Evolutionary conservation across 2,329 filamentous ascomycete genomes (phyloP).

Genomic region (Exophiala mesophila): DNA sequence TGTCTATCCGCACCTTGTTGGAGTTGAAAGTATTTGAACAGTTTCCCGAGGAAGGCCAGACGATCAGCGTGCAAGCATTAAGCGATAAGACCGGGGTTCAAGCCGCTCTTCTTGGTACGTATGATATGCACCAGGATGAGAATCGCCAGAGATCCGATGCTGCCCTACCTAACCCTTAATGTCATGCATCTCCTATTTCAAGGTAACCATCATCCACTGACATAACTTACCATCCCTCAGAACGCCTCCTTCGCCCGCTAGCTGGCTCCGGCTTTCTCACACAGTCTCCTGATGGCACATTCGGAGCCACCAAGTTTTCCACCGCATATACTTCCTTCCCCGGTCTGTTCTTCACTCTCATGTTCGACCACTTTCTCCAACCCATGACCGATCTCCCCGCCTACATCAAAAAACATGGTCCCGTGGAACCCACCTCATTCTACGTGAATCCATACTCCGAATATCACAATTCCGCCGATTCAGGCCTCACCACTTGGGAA

Average conservation of each 20-base stretch:
- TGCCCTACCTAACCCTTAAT: neutral
- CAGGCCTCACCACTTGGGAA: slow-evolving; percentile 25
- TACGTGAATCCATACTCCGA: slow-evolving; percentile 9
- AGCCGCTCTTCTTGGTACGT: no score
- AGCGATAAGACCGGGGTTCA: no score
- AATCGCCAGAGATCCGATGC: no score
- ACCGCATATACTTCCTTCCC: slow-evolving; percentile 14
- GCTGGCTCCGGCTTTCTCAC: slow-evolving; percentile 14
- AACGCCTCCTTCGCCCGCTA: slow-evolving; percentile 16
- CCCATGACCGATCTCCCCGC: slow-evolving; percentile 12
- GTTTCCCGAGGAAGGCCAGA: no score
- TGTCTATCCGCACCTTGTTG: slow-evolving; percentile 9
- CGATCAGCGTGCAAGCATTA: no score
- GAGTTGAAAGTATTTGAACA: slow-evolving; percentile 12
- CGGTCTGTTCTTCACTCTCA: slow-evolving; percentile 15
- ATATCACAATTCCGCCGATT: slow-evolving; percentile 10
- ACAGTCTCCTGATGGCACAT: slow-evolving; percentile 7
- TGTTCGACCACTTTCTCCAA: slow-evolving; percentile 16
- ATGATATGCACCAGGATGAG: no score
- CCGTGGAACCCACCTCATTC: slow-evolving; percentile 12
- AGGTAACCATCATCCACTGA: no score
- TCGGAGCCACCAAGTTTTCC: slow-evolving; percentile 14
- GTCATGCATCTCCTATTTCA: no score
- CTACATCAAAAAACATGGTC: slow-evolving; percentile 12
- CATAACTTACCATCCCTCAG: slow-evolving; percentile 3